Evolutionary conservation across 1,284 basidiomycete species (phyloP), one percentile per base, ranked within the genome.

Genomic region (Filobasidium uniguttulatum): DNA sequence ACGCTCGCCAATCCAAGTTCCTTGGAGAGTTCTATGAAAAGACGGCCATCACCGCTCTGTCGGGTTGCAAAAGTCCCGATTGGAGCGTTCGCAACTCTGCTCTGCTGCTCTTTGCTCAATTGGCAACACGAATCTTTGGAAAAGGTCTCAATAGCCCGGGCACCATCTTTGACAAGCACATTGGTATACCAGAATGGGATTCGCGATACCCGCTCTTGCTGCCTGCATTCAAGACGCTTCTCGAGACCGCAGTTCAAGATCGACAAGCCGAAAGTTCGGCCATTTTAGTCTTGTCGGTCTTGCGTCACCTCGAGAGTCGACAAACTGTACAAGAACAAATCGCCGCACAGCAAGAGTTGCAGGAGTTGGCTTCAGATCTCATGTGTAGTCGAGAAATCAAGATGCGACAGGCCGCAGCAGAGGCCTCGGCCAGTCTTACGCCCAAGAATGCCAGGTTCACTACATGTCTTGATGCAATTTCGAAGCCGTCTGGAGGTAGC

Each of bases 51-150:
- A 57, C 60, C 14, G 61, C 68, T 7, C 51, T 69, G n/a, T 51
- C 57, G 20, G 64, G 62, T 1, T 68, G 68, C 46, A 59, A 59
- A 2, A 68, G 63, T 14, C 45, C 59, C 30, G 62, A 69, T 55
- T 70, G 68, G 68, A 68, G 65, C 45, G 67, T 70, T 1, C 57
- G 66, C 6, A 70, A 70, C 48, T 64, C 65, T 34, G 66, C 65
- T 9, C 52, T 69, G 5, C 63, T 70, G 44, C 58, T 70, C 3
- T 66, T 68, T 51, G 64, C 67, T 0, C 63, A 65, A 0, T 54
- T 69, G 15, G 58, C 65, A 1, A 60, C 64, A 41, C 61, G 62
- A 61, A 37, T 56, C 54, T 31, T 61, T 53, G 29, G 57, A 50
- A 25, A 61, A 57, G 9, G 53, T 58, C 19, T 52, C 54, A n/a